Base-by-base conservation (phyloP, 192 early-diverging fungal species). In the Geosiphon pyriformis region DNA sequence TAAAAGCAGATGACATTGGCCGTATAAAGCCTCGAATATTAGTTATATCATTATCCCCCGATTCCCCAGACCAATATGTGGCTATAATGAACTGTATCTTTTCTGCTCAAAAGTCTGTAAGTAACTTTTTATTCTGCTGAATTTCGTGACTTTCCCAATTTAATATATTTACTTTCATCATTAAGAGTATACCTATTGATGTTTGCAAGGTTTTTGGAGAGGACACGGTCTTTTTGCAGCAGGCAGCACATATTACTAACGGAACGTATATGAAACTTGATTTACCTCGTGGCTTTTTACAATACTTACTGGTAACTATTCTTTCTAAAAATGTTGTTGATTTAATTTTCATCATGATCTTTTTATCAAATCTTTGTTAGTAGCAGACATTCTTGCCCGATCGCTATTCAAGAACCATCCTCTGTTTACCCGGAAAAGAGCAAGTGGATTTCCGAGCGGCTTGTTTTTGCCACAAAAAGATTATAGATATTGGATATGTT, bases 11-110 rank as follows among this genome's bases (percentile, higher is more conserved):
- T 33, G 85, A 85, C 12, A 65, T 79, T 37, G 77, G 74, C 3
- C 76, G 80, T 33, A 68, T 90, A 57, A 81, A 87, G 68, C 82
- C 94, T 23, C 82, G 95, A 27, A 90, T 99, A 47, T 74, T 98
- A 3, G 78, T 92, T 0, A 49, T 98, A 3, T 94, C 94, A 0
- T 91, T 91, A 8, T 94, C 93, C 0, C 86, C 86, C 1, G 97
- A 99, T 69, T 78, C 86, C 1, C 82, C 97, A 4, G 77, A 80
- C 42, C 92, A 98, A 69, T 97, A 99, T 65, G 94, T 99, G 54
- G 80, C 93, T 2, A 86, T 95, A 32, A 99, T 99, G 97, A 99
- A 99, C 74, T 88, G 85, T 62, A 96, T 99, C 35, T 99, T 99
- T 78, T 89, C 94, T 0, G 96, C 95, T 1, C 94, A 99, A 75